A percentile compares a stretch with the other conserved stretches of the same genome.
These are phyloP conservation scores for Inosperma sp. DNA, from an alignment of 768 basidiomycete genomes.

Conservation along the genomic window DNA sequence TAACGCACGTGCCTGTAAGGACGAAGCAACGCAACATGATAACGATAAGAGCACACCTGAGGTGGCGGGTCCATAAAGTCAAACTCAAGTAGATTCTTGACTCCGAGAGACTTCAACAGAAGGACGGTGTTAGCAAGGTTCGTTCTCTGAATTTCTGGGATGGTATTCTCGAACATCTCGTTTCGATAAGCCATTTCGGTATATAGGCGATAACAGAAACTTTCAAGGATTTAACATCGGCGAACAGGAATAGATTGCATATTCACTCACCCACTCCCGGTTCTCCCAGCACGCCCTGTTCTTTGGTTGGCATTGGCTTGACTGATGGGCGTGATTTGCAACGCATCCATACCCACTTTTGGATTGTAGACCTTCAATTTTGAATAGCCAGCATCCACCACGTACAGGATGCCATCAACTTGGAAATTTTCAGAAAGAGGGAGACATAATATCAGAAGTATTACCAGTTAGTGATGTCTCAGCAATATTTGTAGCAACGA, in stretches of 20 bases:
- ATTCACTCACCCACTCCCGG: slow-evolving; percentile 78
- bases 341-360: slow-evolving; percentile 97
- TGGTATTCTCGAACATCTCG: slow-evolving; percentile 92
- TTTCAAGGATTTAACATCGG: slow-evolving; percentile 24
- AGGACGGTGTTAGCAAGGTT: slow-evolving; percentile 97
- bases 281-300: slow-evolving; percentile 93
- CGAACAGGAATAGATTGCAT: not conserved
- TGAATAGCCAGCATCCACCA: slow-evolving; percentile 94
- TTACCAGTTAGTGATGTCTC: slow-evolving; percentile 93
- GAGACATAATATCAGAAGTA: not conserved
- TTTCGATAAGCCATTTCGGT: slow-evolving; percentile 97
- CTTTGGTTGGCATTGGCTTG: slow-evolving; percentile 97
- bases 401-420: slow-evolving; percentile 98
- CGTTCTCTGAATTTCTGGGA: slow-evolving; percentile 97
- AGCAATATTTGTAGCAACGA: slow-evolving; percentile 98
- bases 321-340: slow-evolving; percentile 98
- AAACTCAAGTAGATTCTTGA: slow-evolving; percentile 95
- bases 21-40: not conserved
- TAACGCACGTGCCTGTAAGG: slow-evolving; percentile 25
- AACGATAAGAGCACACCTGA: slow-evolving; percentile 56
- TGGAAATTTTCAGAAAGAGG: slow-evolving; percentile 16
- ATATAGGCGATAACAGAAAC: slow-evolving; percentile 93
- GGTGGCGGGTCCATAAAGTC: slow-evolving; percentile 99
- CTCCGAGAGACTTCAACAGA: slow-evolving; percentile 90
- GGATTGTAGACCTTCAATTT: slow-evolving; percentile 99